These are phyloP conservation scores for Blastocystis sp. DNA, from an alignment of 352 stramenopile genomes.

Conservation along the genomic window DNA sequence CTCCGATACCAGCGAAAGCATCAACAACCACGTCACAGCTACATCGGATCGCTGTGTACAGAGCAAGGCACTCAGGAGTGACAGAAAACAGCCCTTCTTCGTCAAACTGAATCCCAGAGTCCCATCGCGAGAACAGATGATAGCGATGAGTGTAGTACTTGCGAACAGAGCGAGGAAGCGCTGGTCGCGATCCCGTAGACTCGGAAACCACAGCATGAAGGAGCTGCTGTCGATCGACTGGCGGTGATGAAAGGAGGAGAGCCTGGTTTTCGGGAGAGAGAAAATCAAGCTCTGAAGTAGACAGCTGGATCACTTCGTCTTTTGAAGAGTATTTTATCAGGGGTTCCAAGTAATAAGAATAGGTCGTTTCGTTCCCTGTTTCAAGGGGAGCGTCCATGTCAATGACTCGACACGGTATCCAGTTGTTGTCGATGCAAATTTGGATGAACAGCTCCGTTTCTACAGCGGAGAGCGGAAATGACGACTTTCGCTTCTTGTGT, in stretches of 20 bases:
- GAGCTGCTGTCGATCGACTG: background rate
- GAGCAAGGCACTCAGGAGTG: constrained; percentile 80
- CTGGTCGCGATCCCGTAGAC: background rate
- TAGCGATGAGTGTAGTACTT: constrained; percentile 85
- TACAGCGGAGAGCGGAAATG: background rate
- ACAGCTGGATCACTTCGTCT: background rate
- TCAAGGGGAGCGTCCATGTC: background rate
- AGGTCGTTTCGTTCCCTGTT: background rate
- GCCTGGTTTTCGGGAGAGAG: background rate
- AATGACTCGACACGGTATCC: background rate
- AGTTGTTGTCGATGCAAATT: background rate
- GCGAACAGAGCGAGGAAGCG: constrained; percentile 63
- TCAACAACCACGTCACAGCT: constrained; percentile 77
- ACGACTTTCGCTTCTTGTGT: background rate
- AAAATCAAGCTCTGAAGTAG: background rate
- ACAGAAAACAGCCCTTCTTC: constrained; percentile 86
- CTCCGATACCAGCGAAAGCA: constrained; percentile 82
- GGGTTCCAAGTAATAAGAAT: background rate
- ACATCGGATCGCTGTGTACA: constrained; percentile 77
- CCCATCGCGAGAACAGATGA: constrained; percentile 79
- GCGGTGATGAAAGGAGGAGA: background rate
- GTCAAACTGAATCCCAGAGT: constrained; percentile 82
- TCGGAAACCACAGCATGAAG: background rate
- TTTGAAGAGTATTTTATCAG: background rate
- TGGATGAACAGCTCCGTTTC: background rate